Evolutionary conservation across 805 yeast genomes (phyloP), one percentile per base, ranked within the genome.

Genomic region (Wickerhamia fluorescens): DNA sequence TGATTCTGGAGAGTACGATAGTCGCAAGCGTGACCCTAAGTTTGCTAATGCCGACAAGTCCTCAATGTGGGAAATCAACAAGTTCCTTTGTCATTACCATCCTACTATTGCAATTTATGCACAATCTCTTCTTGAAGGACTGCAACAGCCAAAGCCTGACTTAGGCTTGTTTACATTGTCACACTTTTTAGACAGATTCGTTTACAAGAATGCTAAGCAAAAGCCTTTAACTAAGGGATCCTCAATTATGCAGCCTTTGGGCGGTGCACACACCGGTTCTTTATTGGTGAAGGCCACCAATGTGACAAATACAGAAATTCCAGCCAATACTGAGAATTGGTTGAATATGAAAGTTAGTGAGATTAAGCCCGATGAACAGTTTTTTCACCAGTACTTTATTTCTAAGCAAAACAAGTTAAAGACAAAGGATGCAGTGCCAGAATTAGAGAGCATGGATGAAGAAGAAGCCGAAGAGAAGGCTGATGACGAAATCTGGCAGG

Each of bases 241-340:
- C 4, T 86, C 96, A 24, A 88, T 92, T 51, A 92, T 92, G 97
- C 98, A 92, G 66, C 97, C 98, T 28, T 66, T 92, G 40, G 87
- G 94, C 25, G 96, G 96, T 38, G 69, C 76, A 1, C 82, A 79
- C 38, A 78, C 84, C 13, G 84, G 82, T 7, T 61, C 78, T 4
- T 57, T 81, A 30, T 64, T 82, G 41, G 84, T 82, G 8, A 76
- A 66, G 45, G 74, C 85, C n/a, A 71, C 84, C 4, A 56, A 55
- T 34, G 46, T 53, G 15, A 24, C 49, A 11, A 42, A 49, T 16
- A 53, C 53, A 4, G 71, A 66, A n/a, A 50, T 70, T 9, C 95
- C 97, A 2, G 94, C 73, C 4, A 87, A 88, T 48, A 73, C 92
- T 6, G 78, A 80, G 42, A 79, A 87, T 52, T 89, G 97, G 97